Conservation (phyloP, 2,329 filamentous ascomycete genomes). For the Paraphoma sp. region DNA sequence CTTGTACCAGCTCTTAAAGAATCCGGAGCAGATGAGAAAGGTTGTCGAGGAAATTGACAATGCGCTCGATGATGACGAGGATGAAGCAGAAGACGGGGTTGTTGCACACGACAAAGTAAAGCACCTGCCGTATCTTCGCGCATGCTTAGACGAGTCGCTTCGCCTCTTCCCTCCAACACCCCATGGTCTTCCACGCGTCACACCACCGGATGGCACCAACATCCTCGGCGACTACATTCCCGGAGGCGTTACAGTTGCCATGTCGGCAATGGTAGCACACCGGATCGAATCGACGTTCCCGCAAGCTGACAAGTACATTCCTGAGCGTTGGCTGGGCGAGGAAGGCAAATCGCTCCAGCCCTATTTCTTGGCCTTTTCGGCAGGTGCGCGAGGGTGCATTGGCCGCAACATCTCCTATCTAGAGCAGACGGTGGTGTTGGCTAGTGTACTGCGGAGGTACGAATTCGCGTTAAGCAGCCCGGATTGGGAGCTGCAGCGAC, state of each 20-base stretch:
- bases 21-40: slow-evolving; percentile 47
- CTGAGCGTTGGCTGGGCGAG: slow-evolving; percentile 48
- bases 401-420: slow-evolving; percentile 40
- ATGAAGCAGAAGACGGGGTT: slow-evolving; percentile 31
- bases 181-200: slow-evolving; percentile 46
- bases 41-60: slow-evolving; percentile 34
- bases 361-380: slow-evolving; percentile 39
- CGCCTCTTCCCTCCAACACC: slow-evolving; percentile 55
- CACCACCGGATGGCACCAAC: slow-evolving; percentile 35
- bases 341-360: slow-evolving; percentile 37
- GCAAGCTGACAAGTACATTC: slow-evolving; percentile 39
- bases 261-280: slow-evolving; percentile 59
- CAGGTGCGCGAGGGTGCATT: slow-evolving; percentile 37
- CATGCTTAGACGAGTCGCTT: slow-evolving; percentile 54
- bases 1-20: slow-evolving; percentile 59
- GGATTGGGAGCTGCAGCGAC: slow-evolving; percentile 42
- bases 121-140: slow-evolving; percentile 45
- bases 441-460: slow-evolving; percentile 46
- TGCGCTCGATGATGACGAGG: slow-evolving; percentile 34
- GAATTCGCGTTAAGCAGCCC: slow-evolving; percentile 47
- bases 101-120: slow-evolving; percentile 38
- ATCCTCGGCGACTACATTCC: slow-evolving; percentile 37
- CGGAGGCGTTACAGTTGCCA: slow-evolving; percentile 32
- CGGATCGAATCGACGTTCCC: slow-evolving; percentile 33
- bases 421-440: slow-evolving; percentile 40